These are phyloP conservation scores for Geranium brycei DNA, from an alignment of 345 rosid species.

Conservation along the genomic window DNA sequence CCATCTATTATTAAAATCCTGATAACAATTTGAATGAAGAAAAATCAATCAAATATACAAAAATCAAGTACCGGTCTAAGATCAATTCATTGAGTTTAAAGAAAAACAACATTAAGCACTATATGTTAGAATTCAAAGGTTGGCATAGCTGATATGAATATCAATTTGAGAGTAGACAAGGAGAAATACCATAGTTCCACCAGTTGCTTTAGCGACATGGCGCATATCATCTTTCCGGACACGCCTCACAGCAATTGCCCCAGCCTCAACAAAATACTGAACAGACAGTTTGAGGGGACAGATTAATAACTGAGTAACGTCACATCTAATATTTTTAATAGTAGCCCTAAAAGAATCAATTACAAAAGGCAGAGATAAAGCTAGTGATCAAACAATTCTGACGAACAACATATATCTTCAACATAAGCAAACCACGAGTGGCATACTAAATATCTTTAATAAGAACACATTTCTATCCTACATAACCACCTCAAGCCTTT, in stretches of 20 bases:
- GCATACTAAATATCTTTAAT: too few relatives aligned
- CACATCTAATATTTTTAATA: not conserved
- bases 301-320: not conserved
- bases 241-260: conserved; percentile 97
- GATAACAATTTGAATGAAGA: too few relatives aligned
- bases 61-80: too few relatives aligned
- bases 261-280: conserved; percentile 95
- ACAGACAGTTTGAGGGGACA: not conserved
- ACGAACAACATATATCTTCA: too few relatives aligned
- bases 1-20: too few relatives aligned
- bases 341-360: not conserved
- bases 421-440: not conserved
- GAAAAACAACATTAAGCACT: too few relatives aligned
- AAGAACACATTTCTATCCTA: not conserved
- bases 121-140: too few relatives aligned
- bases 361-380: too few relatives aligned
- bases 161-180: not conserved
- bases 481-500: not conserved
- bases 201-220: conserved; percentile 95
- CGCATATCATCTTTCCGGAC: conserved; percentile 96
- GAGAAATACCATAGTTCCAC: conserved; percentile 69
- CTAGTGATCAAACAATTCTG: too few relatives aligned
- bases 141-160: not conserved
- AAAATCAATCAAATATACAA: too few relatives aligned
- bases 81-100: too few relatives aligned